Conservation (phyloP, 75 land plant species). For the Cupressus sempervirens region DNA sequence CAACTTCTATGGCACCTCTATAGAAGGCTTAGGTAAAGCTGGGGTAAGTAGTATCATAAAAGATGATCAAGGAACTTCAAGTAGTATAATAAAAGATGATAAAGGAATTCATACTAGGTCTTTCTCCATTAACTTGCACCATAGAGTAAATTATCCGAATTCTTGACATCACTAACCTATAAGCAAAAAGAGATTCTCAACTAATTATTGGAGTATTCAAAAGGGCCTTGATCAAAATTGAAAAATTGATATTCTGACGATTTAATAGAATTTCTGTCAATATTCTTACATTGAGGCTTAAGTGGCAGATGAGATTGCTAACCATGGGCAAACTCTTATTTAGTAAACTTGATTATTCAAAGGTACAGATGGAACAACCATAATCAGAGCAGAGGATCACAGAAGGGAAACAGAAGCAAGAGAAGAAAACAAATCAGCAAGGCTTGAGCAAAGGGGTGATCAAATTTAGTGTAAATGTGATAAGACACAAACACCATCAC, state of each 20-base stretch:
- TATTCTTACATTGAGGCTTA: not conserved
- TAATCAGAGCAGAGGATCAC: not conserved
- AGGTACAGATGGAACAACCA: not conserved
- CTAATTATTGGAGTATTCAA: no score
- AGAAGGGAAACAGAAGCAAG: not conserved
- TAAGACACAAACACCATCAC: no score
- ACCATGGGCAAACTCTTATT: not conserved
- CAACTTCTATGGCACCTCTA: not conserved
- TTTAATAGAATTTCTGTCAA: not conserved
- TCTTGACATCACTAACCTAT: not conserved
- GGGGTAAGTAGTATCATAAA: not conserved
- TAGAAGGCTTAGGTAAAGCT: not conserved
- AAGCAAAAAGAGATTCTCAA: not conserved
- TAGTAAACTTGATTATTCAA: not conserved
- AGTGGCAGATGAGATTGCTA: not conserved
- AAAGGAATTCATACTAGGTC: no score
- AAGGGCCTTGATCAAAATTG: no score
- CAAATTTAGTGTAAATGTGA: not conserved
- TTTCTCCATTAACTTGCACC: no score
- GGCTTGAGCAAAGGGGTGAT: not conserved
- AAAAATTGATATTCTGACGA: not conserved
- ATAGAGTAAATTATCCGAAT: not conserved
- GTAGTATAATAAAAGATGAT: no score
- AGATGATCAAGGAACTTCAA: not conserved
- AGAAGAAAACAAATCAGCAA: not conserved